Evolutionary conservation across 73 alveolate genomes (phyloP).

Genomic region (Chromera velia): DNA sequence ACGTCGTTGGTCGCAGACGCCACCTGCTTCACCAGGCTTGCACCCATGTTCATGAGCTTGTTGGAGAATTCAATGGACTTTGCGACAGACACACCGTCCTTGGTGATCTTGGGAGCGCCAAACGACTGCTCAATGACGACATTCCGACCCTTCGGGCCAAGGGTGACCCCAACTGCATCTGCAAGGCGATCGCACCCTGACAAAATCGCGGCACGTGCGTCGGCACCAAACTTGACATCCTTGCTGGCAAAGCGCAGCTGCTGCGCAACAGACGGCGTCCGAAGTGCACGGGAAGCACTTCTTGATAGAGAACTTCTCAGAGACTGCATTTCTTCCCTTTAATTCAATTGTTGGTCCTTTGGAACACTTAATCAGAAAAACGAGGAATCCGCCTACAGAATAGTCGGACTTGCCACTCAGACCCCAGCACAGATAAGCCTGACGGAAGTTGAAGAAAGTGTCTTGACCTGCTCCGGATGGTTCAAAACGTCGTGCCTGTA

Average conservation of each 20-base stretch:
- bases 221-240: slow-evolving; percentile 62
- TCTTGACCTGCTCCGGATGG: no score
- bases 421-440: no score
- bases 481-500: no score
- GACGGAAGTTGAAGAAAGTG: no score
- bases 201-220: slow-evolving; percentile 67
- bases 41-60: slow-evolving; percentile 72
- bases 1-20: slow-evolving; percentile 87
- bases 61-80: slow-evolving; percentile 65
- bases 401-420: no score
- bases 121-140: slow-evolving; percentile 71
- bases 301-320: no score
- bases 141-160: slow-evolving; percentile 83
- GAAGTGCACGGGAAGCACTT: no score
- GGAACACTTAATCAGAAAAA: no score
- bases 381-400: no score
- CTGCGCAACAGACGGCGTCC: not conserved
- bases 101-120: slow-evolving; percentile 76
- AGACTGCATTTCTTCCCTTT: no score
- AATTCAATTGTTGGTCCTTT: no score
- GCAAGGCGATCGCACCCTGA: slow-evolving; percentile 65
- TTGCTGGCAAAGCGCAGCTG: slow-evolving; percentile 50
- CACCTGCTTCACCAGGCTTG: slow-evolving; percentile 71
- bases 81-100: slow-evolving; percentile 86
- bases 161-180: slow-evolving; percentile 76